These are phyloP conservation scores for Eucalyptus rudis DNA, from an alignment of 345 rosid species.

Conservation along the genomic window DNA sequence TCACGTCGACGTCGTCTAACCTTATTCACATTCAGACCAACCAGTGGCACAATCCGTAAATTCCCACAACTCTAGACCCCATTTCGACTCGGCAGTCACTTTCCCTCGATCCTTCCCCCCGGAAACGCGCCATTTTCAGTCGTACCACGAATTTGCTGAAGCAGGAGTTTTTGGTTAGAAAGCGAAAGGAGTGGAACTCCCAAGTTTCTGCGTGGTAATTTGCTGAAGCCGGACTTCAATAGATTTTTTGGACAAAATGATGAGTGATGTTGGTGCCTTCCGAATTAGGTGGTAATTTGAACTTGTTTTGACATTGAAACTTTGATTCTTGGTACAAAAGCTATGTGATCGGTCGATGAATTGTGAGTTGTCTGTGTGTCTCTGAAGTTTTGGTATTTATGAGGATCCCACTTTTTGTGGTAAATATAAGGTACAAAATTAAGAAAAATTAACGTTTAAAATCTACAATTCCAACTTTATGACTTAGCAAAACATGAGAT, in stretches of 20 bases:
- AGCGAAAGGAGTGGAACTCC: background rate
- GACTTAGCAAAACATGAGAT: too few species aligned
- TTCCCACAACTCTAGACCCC: background rate
- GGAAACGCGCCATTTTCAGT: background rate
- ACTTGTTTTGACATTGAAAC: background rate
- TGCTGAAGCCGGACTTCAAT: background rate
- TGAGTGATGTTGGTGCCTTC: background rate
- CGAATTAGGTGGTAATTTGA: background rate
- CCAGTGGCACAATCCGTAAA: background rate
- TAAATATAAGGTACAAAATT: too few species aligned
- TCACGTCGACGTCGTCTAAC: background rate
- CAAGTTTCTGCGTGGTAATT: background rate
- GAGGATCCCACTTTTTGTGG: too few species aligned
- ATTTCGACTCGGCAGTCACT: background rate
- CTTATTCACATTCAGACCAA: background rate
- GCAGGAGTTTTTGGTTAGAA: background rate
- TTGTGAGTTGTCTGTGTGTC: background rate
- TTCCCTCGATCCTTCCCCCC: background rate
- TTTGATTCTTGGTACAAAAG: background rate
- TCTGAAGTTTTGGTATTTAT: conserved; percentile 37
- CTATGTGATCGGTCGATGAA: background rate
- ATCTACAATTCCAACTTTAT: too few species aligned
- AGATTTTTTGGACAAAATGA: background rate
- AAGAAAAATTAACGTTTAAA: too few species aligned
- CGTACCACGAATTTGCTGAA: background rate